Base-by-base conservation (phyloP, 768 basidiomycete species). In the Boletellus ananiceps region DNA sequence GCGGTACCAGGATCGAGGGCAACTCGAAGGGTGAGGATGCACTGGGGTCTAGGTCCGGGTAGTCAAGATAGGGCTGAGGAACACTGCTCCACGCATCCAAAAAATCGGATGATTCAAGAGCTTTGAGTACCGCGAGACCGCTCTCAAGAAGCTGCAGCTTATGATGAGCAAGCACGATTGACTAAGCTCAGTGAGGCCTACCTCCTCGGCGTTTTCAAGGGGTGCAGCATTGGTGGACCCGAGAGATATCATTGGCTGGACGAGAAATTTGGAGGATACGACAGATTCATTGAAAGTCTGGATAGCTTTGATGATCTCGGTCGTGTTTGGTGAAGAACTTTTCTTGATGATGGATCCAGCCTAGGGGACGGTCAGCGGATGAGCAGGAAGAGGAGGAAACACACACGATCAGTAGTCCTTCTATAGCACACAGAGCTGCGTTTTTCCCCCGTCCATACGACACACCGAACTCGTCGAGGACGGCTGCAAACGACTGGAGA, bases 391-490 rank as follows among this genome's bases (percentile, higher is more conserved):
- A 5, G 25, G 14, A 39, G 33, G 23, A n/a, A 13, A 40, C 5
- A 25, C 79, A 40, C 55, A 84, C 83, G 49, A 88, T 84, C 65
- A 93, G 79, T 0, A 92, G 69, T 8, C 87, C 87, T 66, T 93
- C 90, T 5, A 81, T 84, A 9, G 88, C 87, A 65, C 89, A 89
- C 9, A 89, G 67, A 0, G 84, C 88, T 0, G 90, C 88, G 40
- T 81, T 77, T 66, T 89, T 85, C 2, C 87, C 90, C 15, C 91
- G 81, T n/a, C 84, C 82, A 55, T 86, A 82, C 4, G 90, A 91
- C 2, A 90, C 88, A 40, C 87, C 88, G 48, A 93, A 91, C 61
- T 93, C 92, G 60, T 93, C 89, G 16, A 96, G 73, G 3, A 95
- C 94, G 1, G 85, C 76, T 3, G 84, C 82, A 65, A 96, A 90